These are phyloP conservation scores for Lichina pygmaea DNA, from an alignment of 495 filamentous ascomycete species.

Conservation along the genomic window DNA sequence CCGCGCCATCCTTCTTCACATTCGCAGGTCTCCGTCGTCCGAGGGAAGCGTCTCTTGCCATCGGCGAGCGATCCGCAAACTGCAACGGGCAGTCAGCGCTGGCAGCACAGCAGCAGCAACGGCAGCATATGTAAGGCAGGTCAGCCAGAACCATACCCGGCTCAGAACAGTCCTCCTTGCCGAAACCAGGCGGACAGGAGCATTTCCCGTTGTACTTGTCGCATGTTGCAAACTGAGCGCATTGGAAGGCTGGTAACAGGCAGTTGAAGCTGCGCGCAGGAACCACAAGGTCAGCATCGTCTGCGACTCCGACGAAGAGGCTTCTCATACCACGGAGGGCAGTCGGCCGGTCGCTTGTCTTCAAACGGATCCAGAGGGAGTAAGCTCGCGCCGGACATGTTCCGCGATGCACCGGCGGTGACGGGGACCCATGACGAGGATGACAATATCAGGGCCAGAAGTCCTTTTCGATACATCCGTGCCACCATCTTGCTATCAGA, in stretches of 20 bases:
- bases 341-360: conserved; percentile 27
- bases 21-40: conserved; percentile 32
- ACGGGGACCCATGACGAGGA: too few species aligned
- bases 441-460: too few species aligned
- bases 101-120: not conserved
- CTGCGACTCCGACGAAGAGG: not conserved
- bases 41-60: conserved; percentile 39
- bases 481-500: too few species aligned
- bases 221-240: conserved; percentile 66
- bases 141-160: conserved; percentile 23
- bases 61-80: conserved; percentile 73
- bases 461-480: too few species aligned
- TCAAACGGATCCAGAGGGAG: conserved; percentile 10
- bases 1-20: conserved; percentile 93
- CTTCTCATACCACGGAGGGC: conserved; percentile 31
- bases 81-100: conserved; percentile 4
- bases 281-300: not conserved
- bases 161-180: conserved; percentile 69
- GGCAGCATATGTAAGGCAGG: too few species aligned
- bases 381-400: too few species aligned
- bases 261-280: conserved; percentile 58
- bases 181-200: conserved; percentile 71
- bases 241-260: conserved; percentile 70
- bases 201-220: conserved; percentile 76
- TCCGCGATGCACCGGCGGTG: too few species aligned